A percentile compares a stretch with the other conserved stretches of the same genome.
phyloP scores from a whole-genome alignment of 2,329 filamentous ascomycete species.

The Apiospora rasikravindrae region DNA sequence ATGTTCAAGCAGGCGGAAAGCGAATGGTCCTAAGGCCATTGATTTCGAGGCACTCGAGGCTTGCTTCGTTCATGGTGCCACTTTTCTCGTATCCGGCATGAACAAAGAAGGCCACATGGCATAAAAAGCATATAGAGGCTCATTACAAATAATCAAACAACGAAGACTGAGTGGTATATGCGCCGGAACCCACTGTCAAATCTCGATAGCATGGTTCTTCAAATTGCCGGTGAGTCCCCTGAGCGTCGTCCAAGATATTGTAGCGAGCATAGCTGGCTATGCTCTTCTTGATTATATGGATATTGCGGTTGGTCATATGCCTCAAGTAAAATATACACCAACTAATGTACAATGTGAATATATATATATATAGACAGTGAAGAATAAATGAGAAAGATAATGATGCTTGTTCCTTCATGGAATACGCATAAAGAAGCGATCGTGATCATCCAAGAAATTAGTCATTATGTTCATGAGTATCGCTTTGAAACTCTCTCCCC shows the following conservation, averaged over 20 bases:
- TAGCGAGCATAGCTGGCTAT: not conserved
- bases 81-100: not conserved
- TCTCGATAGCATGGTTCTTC: not conserved
- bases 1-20: slow-evolving; percentile 1
- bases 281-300: not conserved
- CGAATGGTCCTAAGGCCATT: not conserved
- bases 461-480: slow-evolving; percentile 16
- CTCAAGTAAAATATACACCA: not conserved
- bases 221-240: not conserved
- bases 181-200: too few relatives aligned
- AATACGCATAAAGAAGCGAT: not conserved
- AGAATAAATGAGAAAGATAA: slow-evolving; percentile 8
- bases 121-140: slow-evolving; percentile 2
- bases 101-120: not conserved
- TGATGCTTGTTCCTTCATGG: not conserved
- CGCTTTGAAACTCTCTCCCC: not conserved
- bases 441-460: slow-evolving; percentile 13
- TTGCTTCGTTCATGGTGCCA: not conserved
- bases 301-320: not conserved
- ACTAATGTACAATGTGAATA: not conserved
- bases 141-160: too few relatives aligned
- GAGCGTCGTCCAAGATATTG: not conserved
- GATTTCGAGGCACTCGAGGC: not conserved
- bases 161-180: too few relatives aligned
- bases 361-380: not conserved